Evolutionary conservation across 257 asterid genomes (phyloP), one percentile per base, ranked within the genome.

Genomic region (Vinca minor): DNA sequence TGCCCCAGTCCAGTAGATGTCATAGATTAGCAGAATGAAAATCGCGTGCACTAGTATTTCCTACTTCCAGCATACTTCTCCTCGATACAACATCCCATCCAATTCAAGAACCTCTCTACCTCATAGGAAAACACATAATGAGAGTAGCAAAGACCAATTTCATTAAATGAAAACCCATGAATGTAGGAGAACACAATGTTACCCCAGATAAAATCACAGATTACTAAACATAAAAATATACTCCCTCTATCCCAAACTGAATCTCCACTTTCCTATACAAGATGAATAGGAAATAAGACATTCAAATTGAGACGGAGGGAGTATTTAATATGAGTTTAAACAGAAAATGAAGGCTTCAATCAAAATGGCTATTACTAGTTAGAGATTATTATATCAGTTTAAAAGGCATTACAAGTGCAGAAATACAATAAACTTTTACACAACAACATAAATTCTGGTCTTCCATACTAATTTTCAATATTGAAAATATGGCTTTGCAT

Each of bases 1-100:
- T 74, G 74, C 36, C 85, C 85, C 45, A 69, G 69, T 42, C 82
- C 79, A 17, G 76, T 52, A 67, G 82, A 76, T 25, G 85, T 78
- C 85, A 80, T 76, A 63, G 65, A 35, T 25, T 36, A 66, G 62
- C 34, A 62, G 59, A 57, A 59, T 46, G 42, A 44, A 55, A 18
- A 47, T 50, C 74, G 31, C 28, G 32, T 48, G 45, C 60, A 42
- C 77, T 71, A 71, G 54, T 50, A 62, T 55, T 42, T 68, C 66
- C 65, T 28, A 45, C 68, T 59, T 63, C 53, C 68, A 9, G 36
- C 69, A 71, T 64, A 65, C 52, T 66, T 62, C 63, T 61, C 72
- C 42, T 55, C 66, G 73, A 69, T 7, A 71, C 29, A 39, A 62
- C 77, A 71, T 63, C 76, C 78, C 82, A 65, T 80, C 73, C 61